A percentile compares a stretch with the other conserved stretches of the same genome.
Conservation (phyloP, 176 grass and related monocot genomes). For the Triticum turgidum region DNA sequence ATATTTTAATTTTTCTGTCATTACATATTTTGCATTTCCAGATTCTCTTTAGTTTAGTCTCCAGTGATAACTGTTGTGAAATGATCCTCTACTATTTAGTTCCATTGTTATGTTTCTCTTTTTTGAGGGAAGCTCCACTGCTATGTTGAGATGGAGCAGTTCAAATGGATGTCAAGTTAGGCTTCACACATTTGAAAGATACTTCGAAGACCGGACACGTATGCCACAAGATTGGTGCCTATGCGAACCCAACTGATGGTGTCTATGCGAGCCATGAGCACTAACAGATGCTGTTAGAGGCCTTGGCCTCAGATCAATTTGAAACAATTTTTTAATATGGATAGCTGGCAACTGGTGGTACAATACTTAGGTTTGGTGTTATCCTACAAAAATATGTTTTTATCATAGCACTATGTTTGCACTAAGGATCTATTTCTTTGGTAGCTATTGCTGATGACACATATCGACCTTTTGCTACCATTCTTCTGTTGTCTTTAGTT, state of each 20-base stretch:
- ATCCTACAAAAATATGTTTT: background rate
- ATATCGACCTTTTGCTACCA: background rate
- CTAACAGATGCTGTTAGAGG: background rate
- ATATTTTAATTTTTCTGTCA: background rate
- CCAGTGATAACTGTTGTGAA: background rate
- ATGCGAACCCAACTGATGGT: background rate
- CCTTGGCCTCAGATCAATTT: background rate
- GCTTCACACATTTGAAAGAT: background rate
- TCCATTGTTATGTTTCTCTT: no score
- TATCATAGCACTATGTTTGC: background rate
- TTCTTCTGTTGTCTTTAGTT: background rate
- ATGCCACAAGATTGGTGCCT: background rate
- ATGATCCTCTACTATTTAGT: background rate
- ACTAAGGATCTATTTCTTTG: background rate
- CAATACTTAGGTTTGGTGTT: background rate
- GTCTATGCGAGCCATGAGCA: background rate
- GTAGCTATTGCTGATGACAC: background rate
- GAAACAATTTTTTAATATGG: background rate
- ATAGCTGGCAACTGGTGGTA: background rate
- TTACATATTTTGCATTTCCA: background rate
- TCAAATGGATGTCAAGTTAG: conserved; percentile 10
- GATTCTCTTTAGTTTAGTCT: background rate
- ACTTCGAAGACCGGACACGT: background rate
- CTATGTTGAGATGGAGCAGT: background rate
- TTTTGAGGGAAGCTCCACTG: background rate